Evolutionary conservation across 345 rosid genomes (phyloP).

Genomic region (Sapria himalayana): DNA sequence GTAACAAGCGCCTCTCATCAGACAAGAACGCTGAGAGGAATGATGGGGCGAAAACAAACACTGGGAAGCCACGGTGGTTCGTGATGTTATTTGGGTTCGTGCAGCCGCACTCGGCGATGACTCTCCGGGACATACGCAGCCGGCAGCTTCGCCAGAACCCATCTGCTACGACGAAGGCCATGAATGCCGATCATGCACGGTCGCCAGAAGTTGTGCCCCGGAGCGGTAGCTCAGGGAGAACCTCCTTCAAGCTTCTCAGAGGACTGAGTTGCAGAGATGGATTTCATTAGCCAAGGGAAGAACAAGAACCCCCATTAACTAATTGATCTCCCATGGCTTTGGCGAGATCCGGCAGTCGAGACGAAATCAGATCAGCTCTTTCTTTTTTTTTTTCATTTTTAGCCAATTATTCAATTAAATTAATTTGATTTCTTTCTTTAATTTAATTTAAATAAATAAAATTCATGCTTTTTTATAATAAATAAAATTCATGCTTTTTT

Average conservation of each 20-base stretch:
- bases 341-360: too few relatives aligned
- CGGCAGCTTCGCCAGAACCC: slow-evolving; percentile 41
- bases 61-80: slow-evolving; percentile 37
- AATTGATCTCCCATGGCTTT: too few relatives aligned
- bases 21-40: slow-evolving; percentile 11
- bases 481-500: too few relatives aligned
- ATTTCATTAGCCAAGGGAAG: too few relatives aligned
- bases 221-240: slow-evolving; percentile 15
- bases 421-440: too few relatives aligned
- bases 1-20: slow-evolving; percentile 5
- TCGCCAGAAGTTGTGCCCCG: slow-evolving; percentile 9
- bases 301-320: too few relatives aligned
- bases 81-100: slow-evolving; percentile 41
- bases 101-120: slow-evolving; percentile 38
- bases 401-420: too few relatives aligned
- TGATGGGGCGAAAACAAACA: neutral
- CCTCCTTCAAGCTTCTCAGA: slow-evolving; percentile 31
- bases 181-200: slow-evolving; percentile 4
- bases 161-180: slow-evolving; percentile 17
- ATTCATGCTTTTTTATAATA: too few relatives aligned
- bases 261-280: slow-evolving; percentile 54
- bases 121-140: slow-evolving; percentile 42
- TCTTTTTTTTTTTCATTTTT: too few relatives aligned
- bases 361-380: too few relatives aligned
- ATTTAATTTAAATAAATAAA: too few relatives aligned